Base-by-base conservation (phyloP, 1,284 basidiomycete species). In the Porodaedalea pini region DNA sequence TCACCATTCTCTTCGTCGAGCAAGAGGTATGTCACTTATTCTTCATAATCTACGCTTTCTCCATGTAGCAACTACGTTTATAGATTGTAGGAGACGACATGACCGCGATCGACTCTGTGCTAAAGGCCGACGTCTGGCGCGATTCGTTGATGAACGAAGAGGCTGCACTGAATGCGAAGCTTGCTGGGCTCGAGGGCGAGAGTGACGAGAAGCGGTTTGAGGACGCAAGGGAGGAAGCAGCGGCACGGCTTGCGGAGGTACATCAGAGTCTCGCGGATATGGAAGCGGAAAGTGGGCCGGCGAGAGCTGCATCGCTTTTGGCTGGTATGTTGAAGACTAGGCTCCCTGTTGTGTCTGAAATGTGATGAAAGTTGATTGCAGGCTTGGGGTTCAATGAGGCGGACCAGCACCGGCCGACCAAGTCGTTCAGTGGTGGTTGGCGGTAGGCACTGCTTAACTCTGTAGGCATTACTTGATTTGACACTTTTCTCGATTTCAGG, bases 391-490 rank as follows among this genome's bases (percentile, higher is more conserved):
- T 98, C 74, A 83, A 83, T 62, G 90, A 96, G 67, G 76, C 78
- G 15, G 96, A 98, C 71, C 96, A 98, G 72, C 78, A 83, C 61
- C 79, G 80, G 64, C 85, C 85, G 29, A 96, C 93, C 3, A 88
- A 75, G 68, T 85, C 90, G 1, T 99, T 99, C 79, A 97, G 93
- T 71, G 96, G 97, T 78, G 96, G 97, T 76, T 98, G 94, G 94
- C 79, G 91, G 87, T 86, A 61, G 61, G 79, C 69, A 7, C 31
- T 56, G 19, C 36, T 15, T 27, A n/a, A n/a, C n/a, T 5, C 39
- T 8, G 3, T 11, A 5, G 19, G 5, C 27, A 61, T 17, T 39
- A 10, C 25, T 57, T 54, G 52, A 15, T 32, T 17, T 54, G 39
- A 40, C 21, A 17, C 10, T 41, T 43, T 11, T 39, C 51, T 32